A percentile compares a stretch with the other conserved stretches of the same genome.
Evolutionary conservation across 805 yeast genomes (phyloP).

Genomic region (Teunomyces pallodes): DNA sequence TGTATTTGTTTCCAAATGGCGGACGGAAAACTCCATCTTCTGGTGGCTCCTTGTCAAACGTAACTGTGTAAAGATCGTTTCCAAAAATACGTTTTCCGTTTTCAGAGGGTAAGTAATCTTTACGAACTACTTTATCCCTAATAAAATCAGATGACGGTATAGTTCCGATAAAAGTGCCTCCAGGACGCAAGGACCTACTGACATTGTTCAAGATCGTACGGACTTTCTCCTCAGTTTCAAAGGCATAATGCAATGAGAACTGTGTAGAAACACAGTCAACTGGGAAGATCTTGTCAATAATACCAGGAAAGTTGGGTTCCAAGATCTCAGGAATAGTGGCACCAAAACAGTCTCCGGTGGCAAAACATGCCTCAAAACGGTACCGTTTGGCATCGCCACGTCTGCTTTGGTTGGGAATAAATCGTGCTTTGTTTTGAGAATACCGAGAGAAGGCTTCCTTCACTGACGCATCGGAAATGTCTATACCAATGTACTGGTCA

Average conservation of each 20-base stretch:
- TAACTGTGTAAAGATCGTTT: constrained; percentile 75
- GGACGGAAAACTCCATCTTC: constrained; percentile 66
- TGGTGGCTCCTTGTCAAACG: constrained; percentile 79
- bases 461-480: constrained; percentile 85
- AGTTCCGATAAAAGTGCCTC: constrained; percentile 91
- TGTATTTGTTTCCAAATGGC: constrained; percentile 82
- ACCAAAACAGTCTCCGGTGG: constrained; percentile 90
- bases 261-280: constrained; percentile 89
- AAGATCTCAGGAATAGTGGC: constrained; percentile 65
- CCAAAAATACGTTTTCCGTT: constrained; percentile 64
- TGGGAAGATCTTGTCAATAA: constrained; percentile 63
- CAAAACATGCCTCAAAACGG: constrained; percentile 77
- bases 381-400: constrained; percentile 42
- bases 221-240: constrained; percentile 79
- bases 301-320: constrained; percentile 57
- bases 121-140: constrained; percentile 55
- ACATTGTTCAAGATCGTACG: constrained; percentile 72
- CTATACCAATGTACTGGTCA: constrained; percentile 83
- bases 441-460: constrained; percentile 81
- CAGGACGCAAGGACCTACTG: constrained; percentile 67
- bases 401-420: constrained; percentile 21
- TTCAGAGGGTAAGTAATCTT: constrained; percentile 36
- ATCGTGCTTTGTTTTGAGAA: constrained; percentile 46
- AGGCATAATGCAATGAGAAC: constrained; percentile 93
- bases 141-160: constrained; percentile 90